Evolutionary conservation across 352 stramenopile species (phyloP).

Genomic region (Phytophthora boehmeriae): DNA sequence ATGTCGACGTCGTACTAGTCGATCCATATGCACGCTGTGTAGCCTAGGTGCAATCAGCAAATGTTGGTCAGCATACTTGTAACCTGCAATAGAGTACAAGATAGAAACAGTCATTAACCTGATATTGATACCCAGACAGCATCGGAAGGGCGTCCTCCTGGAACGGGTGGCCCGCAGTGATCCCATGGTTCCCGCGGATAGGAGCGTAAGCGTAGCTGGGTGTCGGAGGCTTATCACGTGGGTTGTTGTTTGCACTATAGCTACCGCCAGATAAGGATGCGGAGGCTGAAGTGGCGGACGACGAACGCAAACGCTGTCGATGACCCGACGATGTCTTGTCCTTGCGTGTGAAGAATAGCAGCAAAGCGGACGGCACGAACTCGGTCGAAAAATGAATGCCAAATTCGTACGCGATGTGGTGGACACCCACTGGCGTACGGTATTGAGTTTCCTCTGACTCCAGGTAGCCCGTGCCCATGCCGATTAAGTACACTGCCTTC

Average conservation of each 20-base stretch:
- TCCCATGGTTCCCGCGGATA: conserved; percentile 40
- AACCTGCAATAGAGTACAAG: neutral
- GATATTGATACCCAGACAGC: conserved; percentile 72
- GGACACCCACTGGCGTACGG: conserved; percentile 60
- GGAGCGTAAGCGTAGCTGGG: conserved; percentile 46
- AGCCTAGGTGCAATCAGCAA: conserved; percentile 24
- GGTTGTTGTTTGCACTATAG: conserved; percentile 34
- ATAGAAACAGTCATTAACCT: conserved; percentile 34
- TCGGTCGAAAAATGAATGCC: conserved; percentile 73
- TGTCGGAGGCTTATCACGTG: conserved; percentile 43
- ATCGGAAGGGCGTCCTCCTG: conserved; percentile 56
- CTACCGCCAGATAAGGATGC: conserved; percentile 39
- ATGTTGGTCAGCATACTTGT: neutral
- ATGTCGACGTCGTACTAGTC: conserved; percentile 24
- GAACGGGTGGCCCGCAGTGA: conserved; percentile 33
- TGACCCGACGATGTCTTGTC: conserved; percentile 30
- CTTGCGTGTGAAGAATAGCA: conserved; percentile 73
- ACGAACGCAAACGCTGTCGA: conserved; percentile 31
- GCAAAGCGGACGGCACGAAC: conserved; percentile 69
- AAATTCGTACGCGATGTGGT: conserved; percentile 79
- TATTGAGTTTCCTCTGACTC: conserved; percentile 69
- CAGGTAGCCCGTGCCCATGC: conserved; percentile 69
- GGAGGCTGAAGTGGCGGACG: conserved; percentile 31
- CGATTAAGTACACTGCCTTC: conserved; percentile 73
- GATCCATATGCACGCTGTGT: conserved; percentile 50